phyloP scores from a whole-genome alignment of 768 basidiomycete species.

The Lactifluus pinguis region DNA sequence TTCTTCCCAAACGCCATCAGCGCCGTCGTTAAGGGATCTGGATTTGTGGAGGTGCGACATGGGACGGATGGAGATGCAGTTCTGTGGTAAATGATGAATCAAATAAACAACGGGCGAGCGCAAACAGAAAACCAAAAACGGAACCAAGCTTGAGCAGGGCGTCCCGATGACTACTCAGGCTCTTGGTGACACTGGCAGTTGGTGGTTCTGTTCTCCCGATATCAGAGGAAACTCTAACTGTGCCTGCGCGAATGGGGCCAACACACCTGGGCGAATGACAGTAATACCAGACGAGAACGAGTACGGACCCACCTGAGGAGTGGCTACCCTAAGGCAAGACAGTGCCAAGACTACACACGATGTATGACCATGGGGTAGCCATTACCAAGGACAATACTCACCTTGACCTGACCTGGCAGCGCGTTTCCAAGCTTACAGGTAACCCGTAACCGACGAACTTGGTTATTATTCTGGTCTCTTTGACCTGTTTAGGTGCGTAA shows the following conservation, averaged over 20 bases:
- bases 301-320: neutral
- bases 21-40: neutral
- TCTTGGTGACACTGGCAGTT: no score
- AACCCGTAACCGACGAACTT: no score
- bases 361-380: no score
- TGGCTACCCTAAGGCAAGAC: no score
- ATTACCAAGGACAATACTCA: neutral
- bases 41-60: neutral
- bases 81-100: neutral
- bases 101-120: neutral
- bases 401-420: neutral
- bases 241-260: no score
- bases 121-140: neutral
- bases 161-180: neutral
- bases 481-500: neutral
- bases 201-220: neutral
- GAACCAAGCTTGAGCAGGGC: neutral
- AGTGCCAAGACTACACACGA: no score
- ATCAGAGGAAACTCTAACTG: neutral
- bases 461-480: neutral
- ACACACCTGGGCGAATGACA: no score
- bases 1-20: neutral
- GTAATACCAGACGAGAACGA: no score
- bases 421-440: no score
- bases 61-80: neutral